Conservation (phyloP, 2,329 filamentous ascomycete species). For the Magnaporthiopsis rhizophila region DNA sequence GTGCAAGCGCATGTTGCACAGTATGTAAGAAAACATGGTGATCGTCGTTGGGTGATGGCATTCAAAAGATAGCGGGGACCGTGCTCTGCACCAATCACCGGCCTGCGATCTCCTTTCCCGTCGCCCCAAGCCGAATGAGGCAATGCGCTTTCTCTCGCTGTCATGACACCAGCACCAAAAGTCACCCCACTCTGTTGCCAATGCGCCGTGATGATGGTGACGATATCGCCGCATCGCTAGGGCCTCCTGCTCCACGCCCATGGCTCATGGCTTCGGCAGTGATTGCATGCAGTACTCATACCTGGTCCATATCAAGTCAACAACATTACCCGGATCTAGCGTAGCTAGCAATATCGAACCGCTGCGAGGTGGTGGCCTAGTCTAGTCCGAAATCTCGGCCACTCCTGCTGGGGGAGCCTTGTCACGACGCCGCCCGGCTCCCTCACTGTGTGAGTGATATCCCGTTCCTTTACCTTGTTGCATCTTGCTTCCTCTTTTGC, state of each 20-base stretch:
- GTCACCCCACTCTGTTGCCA: neutral
- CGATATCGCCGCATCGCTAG: neutral
- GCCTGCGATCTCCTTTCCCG: too few species aligned
- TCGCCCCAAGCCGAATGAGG: too few species aligned
- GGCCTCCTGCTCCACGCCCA: too few species aligned
- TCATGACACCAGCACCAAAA: neutral
- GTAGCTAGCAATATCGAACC: neutral
- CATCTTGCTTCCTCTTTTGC: neutral
- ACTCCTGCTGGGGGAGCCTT: neutral
- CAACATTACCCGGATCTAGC: neutral
- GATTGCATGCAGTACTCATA: too few species aligned
- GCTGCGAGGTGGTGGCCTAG: neutral
- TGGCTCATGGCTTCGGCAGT: too few species aligned
- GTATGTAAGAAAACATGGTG: too few species aligned
- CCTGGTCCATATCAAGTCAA: neutral
- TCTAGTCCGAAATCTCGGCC: neutral
- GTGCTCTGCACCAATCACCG: too few species aligned
- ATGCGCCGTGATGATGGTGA: neutral
- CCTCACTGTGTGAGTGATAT: neutral
- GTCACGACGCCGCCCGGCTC: neutral
- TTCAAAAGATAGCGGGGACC: too few species aligned
- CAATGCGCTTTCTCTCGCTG: too few species aligned
- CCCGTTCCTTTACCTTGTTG: neutral
- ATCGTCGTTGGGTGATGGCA: too few species aligned
- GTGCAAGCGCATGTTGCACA: too few species aligned